phyloP scores from a whole-genome alignment of 495 filamentous ascomycete genomes.

The Sphaerosporella brunnea region DNA sequence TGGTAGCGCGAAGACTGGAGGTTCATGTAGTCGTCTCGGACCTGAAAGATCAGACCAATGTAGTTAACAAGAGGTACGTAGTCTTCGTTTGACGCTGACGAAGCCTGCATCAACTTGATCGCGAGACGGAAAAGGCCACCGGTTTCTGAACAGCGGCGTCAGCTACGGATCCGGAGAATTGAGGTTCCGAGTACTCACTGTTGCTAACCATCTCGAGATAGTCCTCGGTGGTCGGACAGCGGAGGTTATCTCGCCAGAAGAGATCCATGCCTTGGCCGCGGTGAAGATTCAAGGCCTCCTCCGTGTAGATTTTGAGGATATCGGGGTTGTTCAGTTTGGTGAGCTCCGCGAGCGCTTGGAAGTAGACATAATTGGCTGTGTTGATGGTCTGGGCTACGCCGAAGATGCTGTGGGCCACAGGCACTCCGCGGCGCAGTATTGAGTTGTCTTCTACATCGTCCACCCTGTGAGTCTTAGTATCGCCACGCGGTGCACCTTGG shows the following conservation, averaged over 20 bases:
- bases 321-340: conserved; percentile 53
- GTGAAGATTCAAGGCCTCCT: conserved; percentile 86
- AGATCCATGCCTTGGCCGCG: conserved; percentile 95
- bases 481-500: too few relatives aligned
- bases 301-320: conserved; percentile 61
- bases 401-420: conserved; percentile 88
- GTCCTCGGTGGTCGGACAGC: conserved; percentile 84
- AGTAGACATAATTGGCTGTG: conserved; percentile 93
- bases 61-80: conserved; percentile 77
- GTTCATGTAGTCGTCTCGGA: conserved; percentile 93
- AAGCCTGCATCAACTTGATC: conserved; percentile 90
- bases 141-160: conserved; percentile 41
- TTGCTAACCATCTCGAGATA: conserved; percentile 98
- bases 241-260: conserved; percentile 89
- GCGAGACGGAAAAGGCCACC: conserved; percentile 88
- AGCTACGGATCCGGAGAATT: not conserved
- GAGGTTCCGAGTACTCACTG: conserved; percentile 31
- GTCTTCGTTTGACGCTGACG: conserved; percentile 37
- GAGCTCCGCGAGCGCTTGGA: conserved; percentile 67
- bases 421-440: conserved; percentile 65
- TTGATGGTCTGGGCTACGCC: conserved; percentile 94
- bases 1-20: conserved; percentile 56
- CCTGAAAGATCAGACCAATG: conserved; percentile 86
- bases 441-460: conserved; percentile 86
- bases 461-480: too few relatives aligned